Base-by-base conservation (phyloP, 768 basidiomycete species). In the Myochromella boudieri region DNA sequence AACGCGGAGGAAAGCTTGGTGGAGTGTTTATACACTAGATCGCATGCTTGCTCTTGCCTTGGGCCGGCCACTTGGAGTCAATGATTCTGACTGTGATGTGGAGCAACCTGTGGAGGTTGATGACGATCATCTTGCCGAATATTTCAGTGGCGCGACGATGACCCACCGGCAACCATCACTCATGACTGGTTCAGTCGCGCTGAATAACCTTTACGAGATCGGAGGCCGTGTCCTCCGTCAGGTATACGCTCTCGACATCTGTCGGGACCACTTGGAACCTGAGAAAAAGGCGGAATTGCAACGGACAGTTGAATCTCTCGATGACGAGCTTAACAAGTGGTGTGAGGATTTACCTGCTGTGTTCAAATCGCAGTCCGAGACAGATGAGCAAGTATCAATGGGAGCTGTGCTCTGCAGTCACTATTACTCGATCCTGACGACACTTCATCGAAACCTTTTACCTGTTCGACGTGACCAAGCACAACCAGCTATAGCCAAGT, bases 31-130 rank as follows among this genome's bases (percentile, higher is more conserved):
- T 59, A 84, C 84, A 20, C 72, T 95, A 40, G 93, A 90, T 64
- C 84, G 91, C 40, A 93, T 94, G 89, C 84, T 95, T 15, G 93
- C 93, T 18, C 81, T 95, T 42, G 85, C 91, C 11, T 75, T 95
- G 11, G 93, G 93, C 37, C 80, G 93, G 8, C 93, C 93, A 2
- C 78, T 95, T 45, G 93, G 91, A 21, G 75, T 92, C 52, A 90
- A 93, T 56, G 93, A 95, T 65, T 74, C 83, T 9, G 93, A 95
- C 63, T 93, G 92, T 58, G 93, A 95, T 60, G 87, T 90, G 25
- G 91, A 94, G 61, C 70, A 85, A 42, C 93, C 93, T 4, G 77
- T 85, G 28, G 84, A 87, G 47, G 75, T 92, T 29, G 93, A 95
- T 57, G 93, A 95, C 61, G 88, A 87, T 40, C 62, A 77, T 52